Percentiles rank a stretch among this genome's conserved stretches.
Conservation (phyloP, 768 basidiomycete genomes). For the Mycena maculata region DNA sequence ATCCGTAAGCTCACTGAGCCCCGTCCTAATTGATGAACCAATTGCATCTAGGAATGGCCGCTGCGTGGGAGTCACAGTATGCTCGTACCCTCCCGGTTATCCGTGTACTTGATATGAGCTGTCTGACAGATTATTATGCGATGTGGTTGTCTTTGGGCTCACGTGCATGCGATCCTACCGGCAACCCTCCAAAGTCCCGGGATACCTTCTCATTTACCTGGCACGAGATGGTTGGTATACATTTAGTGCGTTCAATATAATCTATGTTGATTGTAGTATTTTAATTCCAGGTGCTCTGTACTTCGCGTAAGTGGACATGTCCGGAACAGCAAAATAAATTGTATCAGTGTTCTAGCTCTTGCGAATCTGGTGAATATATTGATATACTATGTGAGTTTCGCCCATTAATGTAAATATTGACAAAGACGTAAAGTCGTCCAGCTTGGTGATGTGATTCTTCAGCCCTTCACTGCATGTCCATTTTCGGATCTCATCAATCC, state of each 20-base stretch:
- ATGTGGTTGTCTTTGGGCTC: slow-evolving; percentile 1
- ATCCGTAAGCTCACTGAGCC: background rate
- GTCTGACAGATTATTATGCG: slow-evolving; percentile 3
- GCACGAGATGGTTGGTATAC: slow-evolving; percentile 16
- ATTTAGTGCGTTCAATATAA: background rate
- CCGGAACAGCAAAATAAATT: background rate
- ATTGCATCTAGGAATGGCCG: slow-evolving; percentile 4
- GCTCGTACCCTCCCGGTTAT: background rate
- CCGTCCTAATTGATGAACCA: background rate
- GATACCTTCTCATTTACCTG: slow-evolving; percentile 7
- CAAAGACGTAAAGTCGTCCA: no score
- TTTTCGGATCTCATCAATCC: no score
- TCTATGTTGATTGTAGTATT: background rate
- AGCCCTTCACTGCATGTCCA: no score
- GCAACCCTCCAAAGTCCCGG: background rate
- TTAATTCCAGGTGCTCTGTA: slow-evolving; percentile 9
- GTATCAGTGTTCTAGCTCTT: background rate
- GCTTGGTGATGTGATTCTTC: no score
- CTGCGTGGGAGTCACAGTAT: slow-evolving; percentile 22
- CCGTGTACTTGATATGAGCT: no score
- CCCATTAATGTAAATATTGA: no score
- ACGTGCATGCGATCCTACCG: background rate
- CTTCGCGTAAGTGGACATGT: slow-evolving; percentile 12
- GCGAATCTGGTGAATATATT: slow-evolving; percentile 16
- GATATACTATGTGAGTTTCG: slow-evolving; percentile 24